phyloP scores from a whole-genome alignment of 1,284 basidiomycete species.

The Austroboletus niveus region DNA sequence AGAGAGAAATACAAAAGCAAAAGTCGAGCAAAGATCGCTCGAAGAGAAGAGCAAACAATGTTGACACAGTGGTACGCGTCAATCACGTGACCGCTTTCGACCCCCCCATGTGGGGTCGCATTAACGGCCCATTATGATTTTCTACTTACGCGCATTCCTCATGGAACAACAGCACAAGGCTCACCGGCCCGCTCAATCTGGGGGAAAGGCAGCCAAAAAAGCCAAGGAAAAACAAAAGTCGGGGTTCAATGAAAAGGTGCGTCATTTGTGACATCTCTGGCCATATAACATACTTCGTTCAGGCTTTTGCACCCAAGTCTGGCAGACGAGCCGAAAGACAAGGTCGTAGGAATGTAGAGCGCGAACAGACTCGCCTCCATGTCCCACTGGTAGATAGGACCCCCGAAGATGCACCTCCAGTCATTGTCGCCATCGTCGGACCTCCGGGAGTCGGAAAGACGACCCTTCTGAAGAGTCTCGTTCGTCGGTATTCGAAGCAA shows the following conservation, averaged over 20 bases:
- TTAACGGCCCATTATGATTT: not conserved
- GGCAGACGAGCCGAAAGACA: slow-evolving; percentile 86
- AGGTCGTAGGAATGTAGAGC: slow-evolving; percentile 88
- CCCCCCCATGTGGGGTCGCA: slow-evolving; percentile 19
- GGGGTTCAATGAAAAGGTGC: slow-evolving; percentile 89
- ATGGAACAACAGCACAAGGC: slow-evolving; percentile 79
- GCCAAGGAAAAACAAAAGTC: slow-evolving; percentile 69
- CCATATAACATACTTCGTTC: not conserved
- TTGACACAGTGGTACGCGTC: slow-evolving; percentile 19
- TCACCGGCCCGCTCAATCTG: slow-evolving; percentile 73
- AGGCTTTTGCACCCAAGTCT: slow-evolving; percentile 95
- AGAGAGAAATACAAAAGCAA: slow-evolving; percentile 11
- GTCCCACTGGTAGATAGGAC: slow-evolving; percentile 96
- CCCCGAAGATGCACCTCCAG: slow-evolving; percentile 88
- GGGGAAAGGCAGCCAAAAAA: slow-evolving; percentile 76
- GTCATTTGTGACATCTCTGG: not conserved
- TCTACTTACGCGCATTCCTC: not conserved
- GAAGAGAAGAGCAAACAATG: slow-evolving; percentile 12
- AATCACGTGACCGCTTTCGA: slow-evolving; percentile 27
- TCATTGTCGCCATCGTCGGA: slow-evolving; percentile 96
- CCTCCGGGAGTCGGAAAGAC: slow-evolving; percentile 98
- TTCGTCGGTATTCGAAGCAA: slow-evolving; percentile 93
- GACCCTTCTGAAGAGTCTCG: slow-evolving; percentile 89
- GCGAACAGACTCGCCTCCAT: slow-evolving; percentile 92
- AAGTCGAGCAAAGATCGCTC: slow-evolving; percentile 1